Percentiles rank a stretch among this genome's conserved stretches.
These are phyloP conservation scores for Microglena sp. DNA, from an alignment of 139 green algal genomes.

Conservation along the genomic window DNA sequence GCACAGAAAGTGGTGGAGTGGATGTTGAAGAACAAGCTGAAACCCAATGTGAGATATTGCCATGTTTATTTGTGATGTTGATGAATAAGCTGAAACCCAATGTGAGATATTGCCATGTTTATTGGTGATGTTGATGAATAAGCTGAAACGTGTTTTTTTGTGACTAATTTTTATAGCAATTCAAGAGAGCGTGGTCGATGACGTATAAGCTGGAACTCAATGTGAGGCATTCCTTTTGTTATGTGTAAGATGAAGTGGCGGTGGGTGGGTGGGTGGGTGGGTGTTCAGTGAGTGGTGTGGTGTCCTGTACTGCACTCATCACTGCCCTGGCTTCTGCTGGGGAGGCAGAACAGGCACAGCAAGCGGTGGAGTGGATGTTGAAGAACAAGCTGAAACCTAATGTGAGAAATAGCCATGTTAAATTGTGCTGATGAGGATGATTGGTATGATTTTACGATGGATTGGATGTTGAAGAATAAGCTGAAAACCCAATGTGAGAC, in stretches of 20 bases:
- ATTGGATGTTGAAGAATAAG: conserved; percentile 41
- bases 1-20: conserved; percentile 55
- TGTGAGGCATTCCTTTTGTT: no score
- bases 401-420: no score
- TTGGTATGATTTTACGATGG: no score
- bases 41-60: conserved; percentile 5
- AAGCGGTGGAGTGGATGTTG: conserved; percentile 55
- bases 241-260: no score
- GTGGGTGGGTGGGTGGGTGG: no score
- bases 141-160: no score
- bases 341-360: conserved; percentile 56
- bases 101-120: no score
- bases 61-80: no score
- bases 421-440: no score
- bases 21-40: conserved; percentile 38
- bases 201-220: no score
- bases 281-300: no score
- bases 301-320: conserved; percentile 82
- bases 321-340: conserved; percentile 66
- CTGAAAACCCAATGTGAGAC: conserved; percentile 10
- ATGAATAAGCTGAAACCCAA: conserved; percentile 13
- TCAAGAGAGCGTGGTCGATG: conserved; percentile 54
- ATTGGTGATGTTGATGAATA: conserved; percentile 45
- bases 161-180: no score
- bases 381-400: conserved; percentile 13